These are phyloP conservation scores for Geoglossum glabrum DNA, from an alignment of 495 filamentous ascomycete species.

Conservation along the genomic window DNA sequence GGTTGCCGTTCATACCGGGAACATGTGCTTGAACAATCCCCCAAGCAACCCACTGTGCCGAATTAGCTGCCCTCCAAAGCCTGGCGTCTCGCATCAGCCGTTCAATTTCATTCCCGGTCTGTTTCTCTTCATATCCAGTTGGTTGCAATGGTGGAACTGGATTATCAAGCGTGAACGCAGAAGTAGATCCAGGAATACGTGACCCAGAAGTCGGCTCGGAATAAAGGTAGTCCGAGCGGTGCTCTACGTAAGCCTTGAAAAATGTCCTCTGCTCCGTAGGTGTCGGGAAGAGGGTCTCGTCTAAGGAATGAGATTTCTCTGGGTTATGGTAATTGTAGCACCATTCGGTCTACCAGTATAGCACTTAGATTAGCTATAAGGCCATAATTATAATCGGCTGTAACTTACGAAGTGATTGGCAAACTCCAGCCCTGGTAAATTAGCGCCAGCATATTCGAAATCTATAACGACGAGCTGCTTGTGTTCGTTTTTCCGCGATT, in stretches of 20 bases:
- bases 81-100: conserved; percentile 54
- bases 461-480: conserved; percentile 94
- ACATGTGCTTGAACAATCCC: conserved; percentile 87
- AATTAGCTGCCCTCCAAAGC: conserved; percentile 71
- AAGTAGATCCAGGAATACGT: conserved; percentile 15
- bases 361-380: neutral
- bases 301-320: conserved; percentile 39
- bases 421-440: conserved; percentile 73
- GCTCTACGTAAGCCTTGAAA: conserved; percentile 67
- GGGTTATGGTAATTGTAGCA: conserved; percentile 88
- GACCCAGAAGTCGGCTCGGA: conserved; percentile 22
- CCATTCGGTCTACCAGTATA: conserved; percentile 51
- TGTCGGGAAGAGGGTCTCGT: conserved; percentile 51
- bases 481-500: conserved; percentile 82
- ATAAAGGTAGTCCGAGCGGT: conserved; percentile 38
- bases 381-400: neutral
- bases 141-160: conserved; percentile 31
- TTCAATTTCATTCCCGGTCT: conserved; percentile 39
- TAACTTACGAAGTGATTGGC: conserved; percentile 79
- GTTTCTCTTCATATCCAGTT: conserved; percentile 33
- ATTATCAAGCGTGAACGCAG: conserved; percentile 50
- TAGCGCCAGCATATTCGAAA: conserved; percentile 93
- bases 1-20: conserved; percentile 26
- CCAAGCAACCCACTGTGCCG: conserved; percentile 88
- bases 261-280: conserved; percentile 67